Evolutionary conservation across 768 basidiomycete genomes (phyloP), one percentile per base, ranked within the genome.

Genomic region (Boletus sp.): DNA sequence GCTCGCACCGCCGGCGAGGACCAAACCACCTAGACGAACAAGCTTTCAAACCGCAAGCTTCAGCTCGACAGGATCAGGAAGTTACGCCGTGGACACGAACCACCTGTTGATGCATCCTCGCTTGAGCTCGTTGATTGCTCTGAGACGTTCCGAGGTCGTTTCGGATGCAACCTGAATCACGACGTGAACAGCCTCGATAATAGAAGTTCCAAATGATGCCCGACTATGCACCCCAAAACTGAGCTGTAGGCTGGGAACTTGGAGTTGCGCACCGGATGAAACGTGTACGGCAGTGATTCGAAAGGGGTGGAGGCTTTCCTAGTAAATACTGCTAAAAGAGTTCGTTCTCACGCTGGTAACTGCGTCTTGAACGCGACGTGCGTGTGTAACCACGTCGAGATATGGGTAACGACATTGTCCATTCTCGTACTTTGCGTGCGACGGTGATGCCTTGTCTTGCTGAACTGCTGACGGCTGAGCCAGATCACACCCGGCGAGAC

Each of bases 1-100:
- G 41, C 69, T 62, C 0, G 57, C 66, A 15, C 69, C 69, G 10
- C 63, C 69, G 4, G 58, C 59, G 29, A 70, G 54, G 47, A 67
- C 64, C 46, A 70, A 46, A n/a, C 55, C 58, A n/a, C 61, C 69
- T 56, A 69, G 55, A 15, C 65, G 63, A n/a, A 58, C 43, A 23
- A 62, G 32, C 69, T 70, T 53, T 39, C 6, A 21, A 50, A 7
- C 21, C 23, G 34, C 13, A 15, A 39, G 34, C 3, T 10, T 51
- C 32, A 51, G 51, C 17, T 39, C 40, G 10, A 35, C 7, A 35
- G 17, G 25, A 29, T 17, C 42, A 21, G 8, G 34, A 44, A 23
- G 3, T 17, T 19, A 10, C 44, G 11, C 27, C 23, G 23, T 34
- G 32, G 13, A 40, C 21, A 59, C 65, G 44, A 37, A 67, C 64